Evolutionary conservation across 2,329 filamentous ascomycete genomes (phyloP).

Genomic region (Colletotrichum somersetense): DNA sequence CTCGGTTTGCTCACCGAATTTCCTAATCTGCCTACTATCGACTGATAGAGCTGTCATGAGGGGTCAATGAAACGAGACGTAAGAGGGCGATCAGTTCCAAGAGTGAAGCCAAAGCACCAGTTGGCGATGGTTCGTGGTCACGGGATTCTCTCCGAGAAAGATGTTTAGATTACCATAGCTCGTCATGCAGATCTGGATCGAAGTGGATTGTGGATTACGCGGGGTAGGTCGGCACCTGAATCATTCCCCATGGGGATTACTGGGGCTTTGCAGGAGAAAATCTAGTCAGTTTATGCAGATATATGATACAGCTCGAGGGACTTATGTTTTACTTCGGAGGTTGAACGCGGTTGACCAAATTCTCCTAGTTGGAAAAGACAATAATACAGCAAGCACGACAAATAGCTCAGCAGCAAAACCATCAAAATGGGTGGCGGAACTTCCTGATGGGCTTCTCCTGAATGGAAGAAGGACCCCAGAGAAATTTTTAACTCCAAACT

Average conservation of each 20-base stretch:
- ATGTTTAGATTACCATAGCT: not conserved
- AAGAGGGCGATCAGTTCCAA: not conserved
- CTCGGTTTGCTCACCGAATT: slow-evolving; percentile 33
- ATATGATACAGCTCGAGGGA: slow-evolving; percentile 28
- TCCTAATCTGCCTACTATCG: slow-evolving; percentile 21
- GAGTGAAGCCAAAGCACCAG: not conserved
- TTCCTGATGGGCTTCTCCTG: slow-evolving; percentile 53
- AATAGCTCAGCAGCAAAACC: not conserved
- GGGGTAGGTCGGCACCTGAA: slow-evolving; percentile 37
- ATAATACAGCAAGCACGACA: not conserved
- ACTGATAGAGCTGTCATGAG: too few relatives aligned
- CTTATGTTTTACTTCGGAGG: not conserved
- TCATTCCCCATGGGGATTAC: slow-evolving; percentile 14
- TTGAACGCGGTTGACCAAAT: not conserved
- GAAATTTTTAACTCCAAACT: slow-evolving; percentile 54
- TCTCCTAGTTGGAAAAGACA: not conserved
- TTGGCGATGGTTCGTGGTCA: not conserved
- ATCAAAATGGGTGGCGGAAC: slow-evolving; percentile 53
- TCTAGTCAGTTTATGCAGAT: slow-evolving; percentile 22
- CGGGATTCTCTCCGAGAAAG: slow-evolving; percentile 27
- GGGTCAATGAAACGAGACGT: not conserved
- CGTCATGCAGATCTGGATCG: slow-evolving; percentile 2
- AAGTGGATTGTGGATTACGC: slow-evolving; percentile 35
- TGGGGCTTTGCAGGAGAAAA: not conserved
- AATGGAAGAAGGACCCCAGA: slow-evolving; percentile 52